Evolutionary conservation across 176 grass and related monocot genomes (phyloP).

Genomic region (Stipa capillata): DNA sequence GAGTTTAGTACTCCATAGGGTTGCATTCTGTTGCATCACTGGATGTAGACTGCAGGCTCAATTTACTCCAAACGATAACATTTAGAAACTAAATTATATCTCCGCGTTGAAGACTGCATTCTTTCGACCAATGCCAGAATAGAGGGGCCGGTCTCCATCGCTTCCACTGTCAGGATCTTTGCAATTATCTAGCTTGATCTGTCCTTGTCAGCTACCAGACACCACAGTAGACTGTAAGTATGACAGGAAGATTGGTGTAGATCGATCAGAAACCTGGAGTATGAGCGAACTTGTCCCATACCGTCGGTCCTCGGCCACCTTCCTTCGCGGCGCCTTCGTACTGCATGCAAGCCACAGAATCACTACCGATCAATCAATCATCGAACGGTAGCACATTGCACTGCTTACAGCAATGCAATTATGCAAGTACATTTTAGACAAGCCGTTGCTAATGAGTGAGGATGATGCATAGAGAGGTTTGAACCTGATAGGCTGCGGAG

Average conservation of each 20-base stretch:
- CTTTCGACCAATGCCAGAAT: not conserved
- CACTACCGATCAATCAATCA: no score
- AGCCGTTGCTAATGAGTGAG: no score
- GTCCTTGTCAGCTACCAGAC: no score
- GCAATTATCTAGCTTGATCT: not conserved
- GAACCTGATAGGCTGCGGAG: conserved; percentile 47
- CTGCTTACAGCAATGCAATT: not conserved
- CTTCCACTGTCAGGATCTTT: not conserved
- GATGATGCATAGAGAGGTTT: not conserved
- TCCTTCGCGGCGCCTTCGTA: conserved; percentile 45
- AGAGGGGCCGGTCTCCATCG: no score
- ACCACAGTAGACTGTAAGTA: no score
- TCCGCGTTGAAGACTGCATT: not conserved
- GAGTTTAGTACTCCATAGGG: not conserved
- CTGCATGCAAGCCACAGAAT: not conserved
- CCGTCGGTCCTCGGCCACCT: conserved; percentile 37
- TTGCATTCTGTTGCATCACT: not conserved
- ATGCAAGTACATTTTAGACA: no score
- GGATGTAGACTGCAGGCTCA: not conserved
- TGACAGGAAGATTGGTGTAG: no score
- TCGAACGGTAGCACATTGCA: no score
- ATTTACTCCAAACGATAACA: not conserved
- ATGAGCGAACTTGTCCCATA: conserved; percentile 60
- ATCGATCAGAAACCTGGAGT: conserved; percentile 23
- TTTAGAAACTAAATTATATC: not conserved